These are phyloP conservation scores for Lolium multiflorum DNA, from an alignment of 176 grass and related monocot species.

Conservation along the genomic window DNA sequence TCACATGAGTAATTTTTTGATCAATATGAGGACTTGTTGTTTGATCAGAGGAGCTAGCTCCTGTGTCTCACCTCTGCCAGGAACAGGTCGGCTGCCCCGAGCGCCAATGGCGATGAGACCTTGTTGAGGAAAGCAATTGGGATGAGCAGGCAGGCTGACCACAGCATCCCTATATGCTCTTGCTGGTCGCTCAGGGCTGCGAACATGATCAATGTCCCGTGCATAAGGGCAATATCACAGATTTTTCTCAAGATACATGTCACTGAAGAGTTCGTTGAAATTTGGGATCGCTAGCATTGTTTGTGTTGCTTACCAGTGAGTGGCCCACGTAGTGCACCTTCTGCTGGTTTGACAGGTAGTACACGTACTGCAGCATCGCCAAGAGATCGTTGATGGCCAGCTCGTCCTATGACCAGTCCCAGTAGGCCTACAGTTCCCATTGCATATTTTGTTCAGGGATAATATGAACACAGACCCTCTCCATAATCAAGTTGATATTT, in stretches of 20 bases:
- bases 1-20: too few relatives aligned
- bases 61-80: conserved; percentile 47
- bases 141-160: conserved; percentile 55
- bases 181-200: conserved; percentile 51
- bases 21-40: too few relatives aligned
- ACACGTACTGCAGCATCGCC: conserved; percentile 48
- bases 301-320: conserved; percentile 48
- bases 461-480: too few relatives aligned
- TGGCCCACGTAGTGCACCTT: conserved; percentile 64
- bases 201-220: conserved; percentile 58
- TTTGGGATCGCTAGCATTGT: not conserved
- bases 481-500: too few relatives aligned
- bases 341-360: conserved; percentile 31
- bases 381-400: conserved; percentile 50
- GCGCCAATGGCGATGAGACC: conserved; percentile 49
- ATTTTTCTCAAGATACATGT: not conserved
- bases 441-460: too few relatives aligned
- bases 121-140: conserved; percentile 52
- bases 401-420: conserved; percentile 76
- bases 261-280: not conserved
- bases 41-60: not conserved
- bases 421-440: conserved; percentile 44
- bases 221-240: not conserved
- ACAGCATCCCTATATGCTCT: conserved; percentile 42
- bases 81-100: conserved; percentile 49